Evolutionary conservation across 768 basidiomycete species (phyloP).

Genomic region (Paxillus ammoniavirescens): DNA sequence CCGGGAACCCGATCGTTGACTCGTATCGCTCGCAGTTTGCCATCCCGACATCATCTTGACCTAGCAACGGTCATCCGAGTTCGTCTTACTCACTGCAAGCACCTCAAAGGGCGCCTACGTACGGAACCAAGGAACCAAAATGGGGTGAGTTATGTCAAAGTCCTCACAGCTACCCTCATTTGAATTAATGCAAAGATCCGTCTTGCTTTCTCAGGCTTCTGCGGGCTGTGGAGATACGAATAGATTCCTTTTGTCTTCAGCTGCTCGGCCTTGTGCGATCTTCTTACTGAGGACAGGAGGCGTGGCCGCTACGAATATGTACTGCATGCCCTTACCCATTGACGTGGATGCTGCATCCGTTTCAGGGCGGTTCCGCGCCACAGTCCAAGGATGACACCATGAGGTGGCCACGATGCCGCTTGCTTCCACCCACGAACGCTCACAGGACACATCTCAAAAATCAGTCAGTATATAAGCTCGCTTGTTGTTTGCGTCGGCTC

Average conservation of each 20-base stretch:
- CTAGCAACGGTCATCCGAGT: conserved; percentile 22
- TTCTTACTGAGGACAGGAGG: conserved; percentile 22
- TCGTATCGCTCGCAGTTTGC: conserved; percentile 16
- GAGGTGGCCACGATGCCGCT: conserved; percentile 35
- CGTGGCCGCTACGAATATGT: conserved; percentile 17
- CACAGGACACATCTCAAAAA: conserved; percentile 24
- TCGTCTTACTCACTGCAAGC: conserved; percentile 1
- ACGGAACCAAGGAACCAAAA: conserved; percentile 13
- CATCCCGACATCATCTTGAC: conserved; percentile 15
- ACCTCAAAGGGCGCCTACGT: conserved; percentile 5
- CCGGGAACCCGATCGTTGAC: conserved; percentile 27
- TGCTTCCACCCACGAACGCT: conserved; percentile 26
- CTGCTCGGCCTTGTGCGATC: conserved; percentile 8
- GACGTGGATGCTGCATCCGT: conserved; percentile 18
- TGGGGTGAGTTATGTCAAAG: conserved; percentile 22
- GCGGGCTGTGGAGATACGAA: conserved; percentile 26
- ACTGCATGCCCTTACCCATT: conserved; percentile 30
- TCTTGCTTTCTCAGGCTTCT: conserved; percentile 21
- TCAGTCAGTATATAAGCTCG: conserved; percentile 33
- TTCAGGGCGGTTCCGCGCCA: conserved; percentile 32
- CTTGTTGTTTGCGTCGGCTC: conserved; percentile 2
- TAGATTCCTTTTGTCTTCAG: conserved; percentile 19
- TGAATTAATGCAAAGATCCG: conserved; percentile 15
- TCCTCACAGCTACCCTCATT: conserved; percentile 15
- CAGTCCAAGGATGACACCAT: conserved; percentile 29